phyloP scores from a whole-genome alignment of 495 filamentous ascomycete species.

The Xylaria cubensis region DNA sequence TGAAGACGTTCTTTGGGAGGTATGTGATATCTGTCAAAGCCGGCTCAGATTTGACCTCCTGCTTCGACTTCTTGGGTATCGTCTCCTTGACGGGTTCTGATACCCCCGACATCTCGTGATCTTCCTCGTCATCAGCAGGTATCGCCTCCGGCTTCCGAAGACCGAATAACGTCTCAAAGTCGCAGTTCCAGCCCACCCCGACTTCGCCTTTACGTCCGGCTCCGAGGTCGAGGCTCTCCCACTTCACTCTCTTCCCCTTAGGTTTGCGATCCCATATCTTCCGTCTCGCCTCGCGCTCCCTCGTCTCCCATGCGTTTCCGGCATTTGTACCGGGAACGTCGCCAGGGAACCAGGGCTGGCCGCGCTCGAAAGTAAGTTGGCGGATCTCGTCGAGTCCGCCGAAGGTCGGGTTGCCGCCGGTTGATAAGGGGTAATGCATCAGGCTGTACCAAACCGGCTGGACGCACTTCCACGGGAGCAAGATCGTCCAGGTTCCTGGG shows the following conservation, averaged over 20 bases:
- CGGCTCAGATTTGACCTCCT: neutral
- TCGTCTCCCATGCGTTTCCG: constrained; percentile 76
- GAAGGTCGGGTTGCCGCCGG: constrained; percentile 78
- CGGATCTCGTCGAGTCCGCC: constrained; percentile 80
- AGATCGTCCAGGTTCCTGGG: constrained; percentile 80
- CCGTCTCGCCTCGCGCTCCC: constrained; percentile 66
- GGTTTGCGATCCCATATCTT: constrained; percentile 79
- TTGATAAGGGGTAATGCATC: constrained; percentile 84
- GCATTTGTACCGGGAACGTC: constrained; percentile 86
- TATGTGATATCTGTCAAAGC: constrained; percentile 32
- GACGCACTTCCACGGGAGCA: constrained; percentile 93
- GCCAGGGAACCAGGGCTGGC: constrained; percentile 81
- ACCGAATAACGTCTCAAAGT: constrained; percentile 73
- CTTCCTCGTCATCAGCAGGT: neutral
- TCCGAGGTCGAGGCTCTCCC: constrained; percentile 76
- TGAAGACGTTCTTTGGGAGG: constrained; percentile 42
- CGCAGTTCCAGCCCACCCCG: constrained; percentile 84
- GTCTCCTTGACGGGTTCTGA: neutral
- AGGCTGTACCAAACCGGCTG: constrained; percentile 84
- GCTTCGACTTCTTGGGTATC: neutral
- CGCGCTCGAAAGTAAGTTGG: constrained; percentile 85
- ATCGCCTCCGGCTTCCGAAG: constrained; percentile 36
- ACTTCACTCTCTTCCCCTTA: constrained; percentile 80
- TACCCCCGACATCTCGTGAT: constrained; percentile 20
- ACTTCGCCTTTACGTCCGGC: constrained; percentile 80